These are phyloP conservation scores for Globisporangium irregulare DNA, from an alignment of 352 stramenopile genomes.

Conservation along the genomic window DNA sequence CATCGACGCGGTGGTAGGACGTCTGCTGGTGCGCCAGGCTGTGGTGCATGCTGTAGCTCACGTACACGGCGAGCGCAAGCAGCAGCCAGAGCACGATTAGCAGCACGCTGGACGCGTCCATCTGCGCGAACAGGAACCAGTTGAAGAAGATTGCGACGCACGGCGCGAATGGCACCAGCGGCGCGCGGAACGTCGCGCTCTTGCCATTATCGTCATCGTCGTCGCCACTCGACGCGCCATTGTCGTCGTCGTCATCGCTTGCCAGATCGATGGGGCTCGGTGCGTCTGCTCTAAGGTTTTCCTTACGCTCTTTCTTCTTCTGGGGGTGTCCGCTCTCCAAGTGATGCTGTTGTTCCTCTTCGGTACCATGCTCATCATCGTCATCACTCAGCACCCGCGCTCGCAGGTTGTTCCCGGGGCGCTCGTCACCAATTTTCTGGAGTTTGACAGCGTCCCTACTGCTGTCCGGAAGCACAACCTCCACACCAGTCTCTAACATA, in stretches of 20 bases:
- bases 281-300: background rate
- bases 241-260: conserved; percentile 4
- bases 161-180: conserved; percentile 72
- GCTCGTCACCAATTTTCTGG: conserved; percentile 11
- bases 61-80: conserved; percentile 64
- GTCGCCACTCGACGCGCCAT: background rate
- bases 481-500: background rate
- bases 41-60: conserved; percentile 67
- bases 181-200: conserved; percentile 48
- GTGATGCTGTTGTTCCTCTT: background rate
- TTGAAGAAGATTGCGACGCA: conserved; percentile 87
- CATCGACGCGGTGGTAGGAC: conserved; percentile 47
- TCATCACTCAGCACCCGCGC: conserved; percentile 18
- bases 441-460: background rate
- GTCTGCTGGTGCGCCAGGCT: conserved; percentile 72
- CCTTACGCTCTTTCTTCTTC: conserved; percentile 16
- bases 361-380: conserved; percentile 16
- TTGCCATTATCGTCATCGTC: conserved; percentile 1
- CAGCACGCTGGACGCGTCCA: conserved; percentile 58
- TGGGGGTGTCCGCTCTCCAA: conserved; percentile 7
- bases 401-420: conserved; percentile 2
- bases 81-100: conserved; percentile 70
- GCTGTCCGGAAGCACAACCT: conserved; percentile 10
- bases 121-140: conserved; percentile 86
- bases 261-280: conserved; percentile 3